phyloP scores from a whole-genome alignment of 2,329 filamentous ascomycete species.

The Colletotrichum falcatum region DNA sequence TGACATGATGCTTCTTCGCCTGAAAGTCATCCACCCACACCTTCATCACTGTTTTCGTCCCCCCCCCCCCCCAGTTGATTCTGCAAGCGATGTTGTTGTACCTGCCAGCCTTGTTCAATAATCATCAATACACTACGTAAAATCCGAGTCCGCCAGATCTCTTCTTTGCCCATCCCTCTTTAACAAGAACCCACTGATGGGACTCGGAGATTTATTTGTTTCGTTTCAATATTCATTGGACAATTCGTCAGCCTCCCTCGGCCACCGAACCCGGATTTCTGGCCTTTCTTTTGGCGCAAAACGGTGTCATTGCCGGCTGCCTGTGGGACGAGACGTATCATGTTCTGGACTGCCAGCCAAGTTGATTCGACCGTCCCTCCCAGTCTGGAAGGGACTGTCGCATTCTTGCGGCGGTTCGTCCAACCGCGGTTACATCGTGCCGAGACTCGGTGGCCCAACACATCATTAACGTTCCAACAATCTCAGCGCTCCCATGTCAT shows the following conservation, averaged over 20 bases:
- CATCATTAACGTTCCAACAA: conserved; percentile 19
- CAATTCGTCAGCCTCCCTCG: not conserved
- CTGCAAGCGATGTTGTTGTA: conserved; percentile 8
- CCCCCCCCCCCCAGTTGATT: conserved; percentile 7
- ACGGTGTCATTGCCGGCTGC: not conserved
- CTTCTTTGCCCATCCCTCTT: conserved; percentile 6
- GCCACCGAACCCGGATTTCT: not conserved
- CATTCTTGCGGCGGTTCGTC: conserved; percentile 20
- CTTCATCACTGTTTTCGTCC: conserved; percentile 6
- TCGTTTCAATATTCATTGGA: conserved; percentile 21
- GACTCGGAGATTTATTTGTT: conserved; percentile 38
- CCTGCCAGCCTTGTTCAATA: not conserved
- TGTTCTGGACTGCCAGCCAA: conserved; percentile 11
- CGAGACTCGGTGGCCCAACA: conserved; percentile 11
- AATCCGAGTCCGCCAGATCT: conserved; percentile 14
- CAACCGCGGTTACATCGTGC: conserved; percentile 35
- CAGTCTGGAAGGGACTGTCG: conserved; percentile 5
- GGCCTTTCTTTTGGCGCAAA: conserved; percentile 4
- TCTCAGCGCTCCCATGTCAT: conserved; percentile 2
- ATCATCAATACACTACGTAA: conserved; percentile 16
- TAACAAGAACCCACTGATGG: conserved; percentile 16
- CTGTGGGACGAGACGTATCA: not conserved
- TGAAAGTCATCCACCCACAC: conserved; percentile 23
- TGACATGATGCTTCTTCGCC: conserved; percentile 19
- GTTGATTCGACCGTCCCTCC: conserved; percentile 8